Evolutionary conservation across 148 eudicot genomes (phyloP).

Genomic region (Heliosperma pusillum): DNA sequence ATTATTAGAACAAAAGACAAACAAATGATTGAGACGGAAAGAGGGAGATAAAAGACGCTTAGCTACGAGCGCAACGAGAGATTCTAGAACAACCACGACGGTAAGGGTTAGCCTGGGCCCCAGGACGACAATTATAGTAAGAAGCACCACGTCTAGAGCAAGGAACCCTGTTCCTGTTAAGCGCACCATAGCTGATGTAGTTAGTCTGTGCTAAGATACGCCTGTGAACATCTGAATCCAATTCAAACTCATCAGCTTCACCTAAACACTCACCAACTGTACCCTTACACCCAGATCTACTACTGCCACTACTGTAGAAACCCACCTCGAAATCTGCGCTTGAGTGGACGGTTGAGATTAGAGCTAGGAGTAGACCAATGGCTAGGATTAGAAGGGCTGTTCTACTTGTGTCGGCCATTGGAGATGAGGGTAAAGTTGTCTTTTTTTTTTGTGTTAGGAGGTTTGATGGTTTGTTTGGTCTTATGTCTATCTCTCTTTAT

Average conservation of each 20-base stretch:
- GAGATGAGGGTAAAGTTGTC: background rate
- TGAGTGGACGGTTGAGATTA: slow-evolving; percentile 22
- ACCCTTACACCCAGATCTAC: slow-evolving; percentile 25
- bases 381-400: slow-evolving; percentile 12
- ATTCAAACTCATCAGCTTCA: slow-evolving; percentile 25
- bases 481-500: background rate
- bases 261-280: slow-evolving; percentile 28
- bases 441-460: background rate
- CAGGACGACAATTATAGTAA: slow-evolving; percentile 49
- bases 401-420: slow-evolving; percentile 26
- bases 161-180: slow-evolving; percentile 41
- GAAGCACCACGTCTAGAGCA: slow-evolving; percentile 52
- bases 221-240: slow-evolving; percentile 36
- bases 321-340: background rate
- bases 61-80: slow-evolving; percentile 35
- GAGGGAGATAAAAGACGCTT: background rate
- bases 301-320: background rate
- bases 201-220: slow-evolving; percentile 35
- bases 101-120: slow-evolving; percentile 58
- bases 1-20: no score
- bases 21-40: background rate
- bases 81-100: slow-evolving; percentile 48
- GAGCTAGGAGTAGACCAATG: slow-evolving; percentile 15
- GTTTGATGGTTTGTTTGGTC: background rate
- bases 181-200: slow-evolving; percentile 60